Percentiles rank a stretch among this genome's conserved stretches.
These are phyloP conservation scores for Lactifluus rugatus DNA, from an alignment of 768 basidiomycete species.

Conservation along the genomic window DNA sequence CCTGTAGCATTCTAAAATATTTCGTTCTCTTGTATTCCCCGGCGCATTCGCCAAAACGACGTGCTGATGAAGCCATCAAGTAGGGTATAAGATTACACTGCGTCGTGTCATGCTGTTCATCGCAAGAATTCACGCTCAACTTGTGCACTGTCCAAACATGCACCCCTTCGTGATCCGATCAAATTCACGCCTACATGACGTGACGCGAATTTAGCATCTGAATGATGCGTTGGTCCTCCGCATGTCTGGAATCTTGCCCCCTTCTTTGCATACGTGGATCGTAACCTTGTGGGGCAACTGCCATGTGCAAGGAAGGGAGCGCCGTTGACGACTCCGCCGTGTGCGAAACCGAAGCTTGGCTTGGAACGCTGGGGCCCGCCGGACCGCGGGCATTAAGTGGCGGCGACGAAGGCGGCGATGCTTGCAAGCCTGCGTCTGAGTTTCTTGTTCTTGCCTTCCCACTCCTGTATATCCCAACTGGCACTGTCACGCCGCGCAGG, in stretches of 20 bases:
- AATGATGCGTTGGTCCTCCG: conserved; percentile 54
- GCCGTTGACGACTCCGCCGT: conserved; percentile 22
- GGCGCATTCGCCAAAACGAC: background rate
- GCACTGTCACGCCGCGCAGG: conserved; percentile 29
- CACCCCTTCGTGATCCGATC: background rate
- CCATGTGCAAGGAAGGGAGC: conserved; percentile 35
- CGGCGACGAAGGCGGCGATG: conserved; percentile 22
- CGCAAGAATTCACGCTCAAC: background rate
- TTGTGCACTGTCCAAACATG: background rate
- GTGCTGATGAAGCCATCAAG: conserved; percentile 8
- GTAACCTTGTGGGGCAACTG: conserved; percentile 27
- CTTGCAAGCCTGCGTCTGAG: conserved; percentile 25
- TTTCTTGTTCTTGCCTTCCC: conserved; percentile 33
- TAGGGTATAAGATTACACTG: conserved; percentile 15
- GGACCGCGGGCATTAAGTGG: conserved; percentile 20
- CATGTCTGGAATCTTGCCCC: conserved; percentile 30
- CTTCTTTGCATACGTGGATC: conserved; percentile 24
- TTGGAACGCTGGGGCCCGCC: conserved; percentile 17
- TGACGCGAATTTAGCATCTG: conserved; percentile 44
- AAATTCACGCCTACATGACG: conserved; percentile 21
- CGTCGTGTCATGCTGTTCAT: conserved; percentile 1
- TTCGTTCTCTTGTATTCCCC: conserved; percentile 1
- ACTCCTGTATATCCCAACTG: conserved; percentile 32
- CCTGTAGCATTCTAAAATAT: background rate
- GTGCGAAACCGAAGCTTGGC: conserved; percentile 10